Conservation (phyloP, 352 stramenopile genomes). For the Vaucheria bursata region DNA sequence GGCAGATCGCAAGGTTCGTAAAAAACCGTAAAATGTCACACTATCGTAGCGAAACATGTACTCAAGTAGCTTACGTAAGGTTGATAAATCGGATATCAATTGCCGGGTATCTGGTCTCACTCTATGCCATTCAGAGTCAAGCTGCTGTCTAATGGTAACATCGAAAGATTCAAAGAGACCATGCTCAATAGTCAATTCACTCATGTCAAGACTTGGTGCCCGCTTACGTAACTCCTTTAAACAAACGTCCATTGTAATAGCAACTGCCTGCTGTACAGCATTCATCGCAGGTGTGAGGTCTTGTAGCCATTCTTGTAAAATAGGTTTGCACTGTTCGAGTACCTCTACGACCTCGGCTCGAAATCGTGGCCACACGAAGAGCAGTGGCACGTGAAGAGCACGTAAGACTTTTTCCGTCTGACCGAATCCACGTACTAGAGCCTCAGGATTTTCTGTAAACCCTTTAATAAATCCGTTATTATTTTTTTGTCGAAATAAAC, state of each 20-base stretch:
- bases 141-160: slow-evolving; percentile 65
- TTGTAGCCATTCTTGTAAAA: slow-evolving; percentile 87
- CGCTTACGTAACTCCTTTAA: slow-evolving; percentile 79
- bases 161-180: slow-evolving; percentile 78
- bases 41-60: slow-evolving; percentile 88
- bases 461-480: slow-evolving; percentile 87
- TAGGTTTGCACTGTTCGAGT: slow-evolving; percentile 68
- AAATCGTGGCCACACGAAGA: slow-evolving; percentile 90
- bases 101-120: slow-evolving; percentile 66
- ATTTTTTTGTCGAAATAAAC: slow-evolving; percentile 75
- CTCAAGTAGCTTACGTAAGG: slow-evolving; percentile 67
- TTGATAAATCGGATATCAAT: slow-evolving; percentile 58
- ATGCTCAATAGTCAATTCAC: slow-evolving; percentile 67
- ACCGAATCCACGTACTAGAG: slow-evolving; percentile 80
- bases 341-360: slow-evolving; percentile 75
- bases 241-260: slow-evolving; percentile 80
- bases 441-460: slow-evolving; percentile 82
- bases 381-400: slow-evolving; percentile 74
- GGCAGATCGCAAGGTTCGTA: slow-evolving; percentile 74
- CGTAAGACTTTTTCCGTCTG: slow-evolving; percentile 66
- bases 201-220: slow-evolving; percentile 38
- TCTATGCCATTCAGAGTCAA: slow-evolving; percentile 94
- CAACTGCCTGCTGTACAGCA: slow-evolving; percentile 75
- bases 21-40: slow-evolving; percentile 86
- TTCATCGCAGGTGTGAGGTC: slow-evolving; percentile 63